A percentile compares a stretch with the other conserved stretches of the same genome.
Evolutionary conservation across 805 yeast species (phyloP).

Genomic region (Saccharomycopsis schoenii): DNA sequence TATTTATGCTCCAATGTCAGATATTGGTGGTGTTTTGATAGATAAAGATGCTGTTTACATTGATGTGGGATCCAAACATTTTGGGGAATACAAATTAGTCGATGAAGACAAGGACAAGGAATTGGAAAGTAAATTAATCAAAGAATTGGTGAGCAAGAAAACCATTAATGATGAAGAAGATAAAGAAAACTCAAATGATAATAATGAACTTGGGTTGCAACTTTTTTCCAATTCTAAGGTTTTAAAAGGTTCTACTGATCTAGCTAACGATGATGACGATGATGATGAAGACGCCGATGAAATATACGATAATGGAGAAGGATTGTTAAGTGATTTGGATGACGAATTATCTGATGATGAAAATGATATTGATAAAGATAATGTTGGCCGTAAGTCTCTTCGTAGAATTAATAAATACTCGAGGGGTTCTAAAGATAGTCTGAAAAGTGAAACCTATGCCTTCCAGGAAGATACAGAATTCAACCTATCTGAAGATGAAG

Average conservation of each 20-base stretch:
- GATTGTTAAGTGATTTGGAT: conserved; percentile 32
- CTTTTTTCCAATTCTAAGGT: conserved; percentile 14
- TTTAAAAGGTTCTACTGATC: neutral
- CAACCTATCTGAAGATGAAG: conserved; percentile 30
- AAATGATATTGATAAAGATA: conserved; percentile 31
- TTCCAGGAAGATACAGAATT: conserved; percentile 47
- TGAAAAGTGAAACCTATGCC: conserved; percentile 29
- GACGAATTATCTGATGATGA: conserved; percentile 30
- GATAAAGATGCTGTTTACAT: conserved; percentile 97
- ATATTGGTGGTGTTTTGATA: conserved; percentile 95
- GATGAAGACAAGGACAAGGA: conserved; percentile 14
- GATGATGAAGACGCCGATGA: conserved; percentile 28
- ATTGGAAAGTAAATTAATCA: conserved; percentile 10
- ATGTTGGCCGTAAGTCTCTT: conserved; percentile 26
- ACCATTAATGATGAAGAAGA: conserved; percentile 16
- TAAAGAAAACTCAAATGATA: conserved; percentile 17
- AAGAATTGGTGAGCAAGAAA: conserved; percentile 11
- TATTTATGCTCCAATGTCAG: conserved; percentile 98
- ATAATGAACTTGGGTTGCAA: conserved; percentile 11
- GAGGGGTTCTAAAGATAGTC: conserved; percentile 30
- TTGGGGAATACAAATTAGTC: conserved; percentile 20
- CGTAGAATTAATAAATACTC: conserved; percentile 26
- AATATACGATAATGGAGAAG: conserved; percentile 35
- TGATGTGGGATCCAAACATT: conserved; percentile 46
- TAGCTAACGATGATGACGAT: conserved; percentile 16